These are phyloP conservation scores for Coprinopsis strossmayeri DNA, from an alignment of 768 basidiomycete genomes.

Conservation along the genomic window DNA sequence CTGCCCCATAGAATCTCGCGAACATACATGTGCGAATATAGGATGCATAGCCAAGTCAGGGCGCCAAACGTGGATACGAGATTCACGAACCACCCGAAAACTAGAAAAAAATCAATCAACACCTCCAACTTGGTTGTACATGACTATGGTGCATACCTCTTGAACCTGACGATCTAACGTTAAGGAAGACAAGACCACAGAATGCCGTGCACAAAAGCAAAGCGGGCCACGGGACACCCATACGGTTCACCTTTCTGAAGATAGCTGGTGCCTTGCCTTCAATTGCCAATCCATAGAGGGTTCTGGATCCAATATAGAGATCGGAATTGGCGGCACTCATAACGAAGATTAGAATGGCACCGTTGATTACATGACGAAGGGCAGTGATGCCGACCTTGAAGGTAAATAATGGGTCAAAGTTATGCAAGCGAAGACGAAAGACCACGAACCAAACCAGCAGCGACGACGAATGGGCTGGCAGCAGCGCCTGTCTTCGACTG, in stretches of 20 bases:
- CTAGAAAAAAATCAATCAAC: constrained; percentile 20
- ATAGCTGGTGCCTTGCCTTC: constrained; percentile 44
- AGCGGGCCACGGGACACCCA: constrained; percentile 46
- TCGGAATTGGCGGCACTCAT: constrained; percentile 60
- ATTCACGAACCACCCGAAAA: constrained; percentile 45
- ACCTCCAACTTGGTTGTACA: no score
- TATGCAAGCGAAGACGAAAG: not conserved
- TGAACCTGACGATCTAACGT: constrained; percentile 42
- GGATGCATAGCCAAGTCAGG: constrained; percentile 45
- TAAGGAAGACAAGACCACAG: constrained; percentile 53
- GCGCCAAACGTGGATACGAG: constrained; percentile 43
- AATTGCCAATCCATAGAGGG: constrained; percentile 40
- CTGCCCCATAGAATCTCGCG: constrained; percentile 1
- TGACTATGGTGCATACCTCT: no score
- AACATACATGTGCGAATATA: constrained; percentile 57
- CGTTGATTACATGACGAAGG: constrained; percentile 61
- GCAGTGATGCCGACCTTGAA: constrained; percentile 46
- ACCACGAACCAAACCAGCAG: constrained; percentile 28
- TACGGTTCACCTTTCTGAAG: constrained; percentile 35
- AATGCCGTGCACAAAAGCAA: constrained; percentile 49
- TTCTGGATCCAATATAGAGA: constrained; percentile 46
- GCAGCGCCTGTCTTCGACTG: constrained; percentile 45
- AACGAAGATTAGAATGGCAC: constrained; percentile 57
- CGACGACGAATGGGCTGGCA: constrained; percentile 62
- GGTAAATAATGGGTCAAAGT: not conserved